A percentile compares a stretch with the other conserved stretches of the same genome.
Evolutionary conservation across 371 early-diverging fungal genomes (phyloP).

Genomic region (Dipsacomyces acuminosporus): DNA sequence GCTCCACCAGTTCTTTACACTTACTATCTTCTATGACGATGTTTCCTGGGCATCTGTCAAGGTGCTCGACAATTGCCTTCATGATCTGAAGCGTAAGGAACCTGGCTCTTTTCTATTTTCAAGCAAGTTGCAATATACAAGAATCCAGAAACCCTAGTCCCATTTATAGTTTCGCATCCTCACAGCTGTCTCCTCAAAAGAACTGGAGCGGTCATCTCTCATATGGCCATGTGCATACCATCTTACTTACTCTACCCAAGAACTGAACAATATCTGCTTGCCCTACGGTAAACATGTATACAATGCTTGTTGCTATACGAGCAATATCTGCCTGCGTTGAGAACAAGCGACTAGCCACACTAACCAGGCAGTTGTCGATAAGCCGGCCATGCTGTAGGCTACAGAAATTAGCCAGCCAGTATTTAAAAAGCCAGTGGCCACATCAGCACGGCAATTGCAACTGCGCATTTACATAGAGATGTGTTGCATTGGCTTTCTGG

Average conservation of each 20-base stretch:
- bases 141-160: too few relatives aligned
- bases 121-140: neutral
- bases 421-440: neutral
- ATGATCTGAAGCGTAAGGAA: conserved; percentile 17
- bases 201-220: too few relatives aligned
- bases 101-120: conserved; percentile 7
- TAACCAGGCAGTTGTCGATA: conserved; percentile 21
- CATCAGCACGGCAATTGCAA: too few relatives aligned
- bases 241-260: conserved; percentile 21
- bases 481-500: too few relatives aligned
- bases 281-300: conserved; percentile 10
- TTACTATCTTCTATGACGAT: conserved; percentile 10
- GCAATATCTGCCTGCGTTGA: conserved; percentile 8
- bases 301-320: conserved; percentile 13
- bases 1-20: neutral
- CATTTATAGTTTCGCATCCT: too few relatives aligned
- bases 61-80: conserved; percentile 30
- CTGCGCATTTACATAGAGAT: too few relatives aligned
- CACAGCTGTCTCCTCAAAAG: too few relatives aligned
- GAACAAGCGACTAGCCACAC: conserved; percentile 23
- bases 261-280: conserved; percentile 3
- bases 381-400: conserved; percentile 22
- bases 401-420: neutral
- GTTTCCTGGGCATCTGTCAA: conserved; percentile 11
- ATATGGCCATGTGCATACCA: too few relatives aligned